Evolutionary conservation across 1,284 basidiomycete species (phyloP).

Genomic region (Cryptococcus sp.): DNA sequence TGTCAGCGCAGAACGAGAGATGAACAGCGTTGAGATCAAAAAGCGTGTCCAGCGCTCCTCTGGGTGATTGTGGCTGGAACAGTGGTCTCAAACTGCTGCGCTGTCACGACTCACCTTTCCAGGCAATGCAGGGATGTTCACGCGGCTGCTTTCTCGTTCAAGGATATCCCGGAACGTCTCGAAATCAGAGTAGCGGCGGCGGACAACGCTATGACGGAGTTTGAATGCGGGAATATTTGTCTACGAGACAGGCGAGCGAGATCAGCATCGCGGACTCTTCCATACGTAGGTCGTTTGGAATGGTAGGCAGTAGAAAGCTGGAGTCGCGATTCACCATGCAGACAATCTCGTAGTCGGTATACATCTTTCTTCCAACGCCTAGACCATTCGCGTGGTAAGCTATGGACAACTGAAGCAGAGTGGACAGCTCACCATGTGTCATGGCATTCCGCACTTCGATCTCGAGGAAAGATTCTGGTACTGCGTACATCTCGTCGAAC

Average conservation of each 20-base stretch:
- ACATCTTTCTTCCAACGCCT: conserved; percentile 97
- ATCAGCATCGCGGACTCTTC: neutral
- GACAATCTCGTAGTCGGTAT: conserved; percentile 98
- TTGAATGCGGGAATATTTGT: conserved; percentile 99
- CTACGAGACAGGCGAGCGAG: conserved; percentile 52
- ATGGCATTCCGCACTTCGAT: conserved; percentile 97
- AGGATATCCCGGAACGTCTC: conserved; percentile 98
- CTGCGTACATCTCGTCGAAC: conserved; percentile 98
- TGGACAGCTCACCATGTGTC: conserved; percentile 74
- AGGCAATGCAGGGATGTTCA: conserved; percentile 95
- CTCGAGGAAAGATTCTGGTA: conserved; percentile 95
- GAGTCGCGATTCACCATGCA: conserved; percentile 71
- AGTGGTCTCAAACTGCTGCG: neutral
- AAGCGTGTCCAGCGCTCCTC: too few species aligned
- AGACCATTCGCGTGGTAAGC: conserved; percentile 1
- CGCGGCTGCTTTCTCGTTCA: conserved; percentile 92
- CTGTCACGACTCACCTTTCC: conserved; percentile 65
- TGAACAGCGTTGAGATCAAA: too few species aligned
- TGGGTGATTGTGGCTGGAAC: neutral
- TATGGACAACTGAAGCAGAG: neutral
- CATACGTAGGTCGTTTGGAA: neutral
- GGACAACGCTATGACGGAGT: conserved; percentile 88
- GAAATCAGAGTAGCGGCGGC: conserved; percentile 96
- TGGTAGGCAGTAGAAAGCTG: neutral
- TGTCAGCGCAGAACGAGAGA: neutral